phyloP scores from a whole-genome alignment of 2,329 filamentous ascomycete genomes.

The Elsinoe necatrix region DNA sequence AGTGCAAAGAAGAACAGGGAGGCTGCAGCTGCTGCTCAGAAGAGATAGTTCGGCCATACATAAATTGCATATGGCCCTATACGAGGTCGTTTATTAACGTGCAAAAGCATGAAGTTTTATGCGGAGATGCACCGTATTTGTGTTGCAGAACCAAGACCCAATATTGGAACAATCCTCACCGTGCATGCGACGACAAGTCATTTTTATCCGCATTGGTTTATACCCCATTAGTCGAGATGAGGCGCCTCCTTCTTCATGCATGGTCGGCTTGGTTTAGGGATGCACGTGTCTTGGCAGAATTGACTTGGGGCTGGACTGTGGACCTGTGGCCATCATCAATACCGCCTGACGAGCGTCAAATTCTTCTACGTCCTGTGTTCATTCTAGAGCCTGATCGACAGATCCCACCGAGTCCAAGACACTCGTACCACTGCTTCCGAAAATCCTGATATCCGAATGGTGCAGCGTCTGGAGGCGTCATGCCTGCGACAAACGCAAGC shows the following conservation, averaged over 20 bases:
- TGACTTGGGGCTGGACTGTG: not conserved
- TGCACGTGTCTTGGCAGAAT: not conserved
- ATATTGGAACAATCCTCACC: no score
- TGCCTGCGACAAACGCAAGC: not conserved
- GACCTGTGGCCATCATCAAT: not conserved
- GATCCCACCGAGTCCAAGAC: not conserved
- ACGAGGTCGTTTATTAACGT: no score
- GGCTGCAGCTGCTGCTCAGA: constrained; percentile 7
- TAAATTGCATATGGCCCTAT: no score
- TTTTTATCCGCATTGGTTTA: no score
- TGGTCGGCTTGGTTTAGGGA: not conserved
- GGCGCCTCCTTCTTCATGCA: no score
- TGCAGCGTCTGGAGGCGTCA: not conserved
- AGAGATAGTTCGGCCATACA: not conserved
- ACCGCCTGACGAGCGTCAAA: not conserved
- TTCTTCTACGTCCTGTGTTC: not conserved
- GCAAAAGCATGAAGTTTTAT: no score
- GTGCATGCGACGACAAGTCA: no score
- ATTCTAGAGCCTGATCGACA: no score
- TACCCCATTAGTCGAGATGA: no score
- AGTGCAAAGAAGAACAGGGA: constrained; percentile 22
- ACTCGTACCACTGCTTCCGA: not conserved
- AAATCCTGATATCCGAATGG: not conserved
- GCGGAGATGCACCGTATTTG: no score
- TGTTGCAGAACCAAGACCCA: no score